These are phyloP conservation scores for Diaporthe eres DNA, from an alignment of 2,329 filamentous ascomycete genomes.

Conservation along the genomic window DNA sequence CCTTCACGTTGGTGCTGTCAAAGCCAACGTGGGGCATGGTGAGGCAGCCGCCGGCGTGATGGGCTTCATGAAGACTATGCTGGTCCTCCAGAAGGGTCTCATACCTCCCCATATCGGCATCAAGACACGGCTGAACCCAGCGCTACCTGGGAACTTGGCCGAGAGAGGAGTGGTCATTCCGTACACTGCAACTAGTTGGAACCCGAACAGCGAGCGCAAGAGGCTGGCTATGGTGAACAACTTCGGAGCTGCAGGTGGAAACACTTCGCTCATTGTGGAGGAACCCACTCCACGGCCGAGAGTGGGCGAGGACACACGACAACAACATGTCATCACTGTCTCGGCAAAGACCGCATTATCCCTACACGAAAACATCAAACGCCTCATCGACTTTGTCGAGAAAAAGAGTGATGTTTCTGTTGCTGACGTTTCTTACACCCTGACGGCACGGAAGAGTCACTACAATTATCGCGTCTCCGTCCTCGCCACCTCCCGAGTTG, in stretches of 20 bases:
- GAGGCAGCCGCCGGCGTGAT: slow-evolving; percentile 60
- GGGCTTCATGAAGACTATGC: slow-evolving; percentile 61
- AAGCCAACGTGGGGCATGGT: slow-evolving; percentile 63
- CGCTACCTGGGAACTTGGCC: slow-evolving; percentile 12
- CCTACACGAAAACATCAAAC: background rate
- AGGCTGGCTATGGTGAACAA: slow-evolving; percentile 25
- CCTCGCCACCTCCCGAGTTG: slow-evolving; percentile 36
- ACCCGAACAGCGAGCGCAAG: background rate
- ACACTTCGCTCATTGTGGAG: slow-evolving; percentile 11
- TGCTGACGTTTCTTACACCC: slow-evolving; percentile 9
- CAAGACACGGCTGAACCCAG: slow-evolving; percentile 49
- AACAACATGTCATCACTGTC: background rate
- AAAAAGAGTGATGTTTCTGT: background rate
- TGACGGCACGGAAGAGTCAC: background rate
- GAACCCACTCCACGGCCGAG: background rate
- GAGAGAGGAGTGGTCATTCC: background rate
- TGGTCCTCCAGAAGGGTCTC: slow-evolving; percentile 62
- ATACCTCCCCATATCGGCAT: slow-evolving; percentile 67
- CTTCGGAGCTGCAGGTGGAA: slow-evolving; percentile 33
- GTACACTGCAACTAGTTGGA: background rate
- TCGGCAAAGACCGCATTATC: slow-evolving; percentile 1
- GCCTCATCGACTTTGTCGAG: background rate
- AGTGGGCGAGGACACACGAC: background rate
- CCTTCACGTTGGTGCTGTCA: slow-evolving; percentile 51
- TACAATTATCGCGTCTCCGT: background rate